A percentile compares a stretch with the other conserved stretches of the same genome.
phyloP scores from a whole-genome alignment of 345 rosid genomes.

The Hibiscus mutabilis region DNA sequence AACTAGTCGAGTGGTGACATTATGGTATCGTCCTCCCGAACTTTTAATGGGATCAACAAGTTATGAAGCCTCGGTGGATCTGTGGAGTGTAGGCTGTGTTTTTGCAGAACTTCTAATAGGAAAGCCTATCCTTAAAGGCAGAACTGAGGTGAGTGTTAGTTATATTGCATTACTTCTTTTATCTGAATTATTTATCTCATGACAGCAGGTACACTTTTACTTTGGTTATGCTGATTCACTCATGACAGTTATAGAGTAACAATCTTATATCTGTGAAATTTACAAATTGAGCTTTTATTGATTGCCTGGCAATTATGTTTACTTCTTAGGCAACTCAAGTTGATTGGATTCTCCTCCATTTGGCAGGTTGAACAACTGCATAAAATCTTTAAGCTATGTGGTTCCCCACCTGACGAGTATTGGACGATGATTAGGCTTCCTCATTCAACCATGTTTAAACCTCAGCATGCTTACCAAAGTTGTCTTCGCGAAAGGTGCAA shows the following conservation, averaged over 20 bases:
- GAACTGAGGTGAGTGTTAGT: constrained; percentile 52
- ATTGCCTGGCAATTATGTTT: not conserved
- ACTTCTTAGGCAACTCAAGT: not conserved
- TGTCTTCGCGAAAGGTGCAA: constrained; percentile 49
- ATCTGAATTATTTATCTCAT: too few relatives aligned
- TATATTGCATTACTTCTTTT: too few relatives aligned
- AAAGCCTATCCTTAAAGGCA: constrained; percentile 65
- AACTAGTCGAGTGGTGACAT: constrained; percentile 72
- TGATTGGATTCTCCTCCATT: not conserved
- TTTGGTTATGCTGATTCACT: too few relatives aligned
- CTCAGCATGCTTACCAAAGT: constrained; percentile 54
- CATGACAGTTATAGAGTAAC: too few relatives aligned
- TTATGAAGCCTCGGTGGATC: constrained; percentile 56
- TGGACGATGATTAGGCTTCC: constrained; percentile 57
- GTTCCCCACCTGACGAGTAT: constrained; percentile 58
- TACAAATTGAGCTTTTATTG: too few relatives aligned
- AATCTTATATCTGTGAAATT: too few relatives aligned
- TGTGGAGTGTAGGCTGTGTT: constrained; percentile 81
- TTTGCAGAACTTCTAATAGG: constrained; percentile 58
- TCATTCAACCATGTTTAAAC: constrained; percentile 56
- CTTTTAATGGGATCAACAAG: constrained; percentile 74
- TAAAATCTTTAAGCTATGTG: constrained; percentile 66
- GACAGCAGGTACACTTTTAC: too few relatives aligned
- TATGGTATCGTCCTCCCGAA: constrained; percentile 83
- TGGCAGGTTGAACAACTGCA: constrained; percentile 72